phyloP scores from a whole-genome alignment of 2,329 filamentous ascomycete genomes.

The Trichoderma cornu-damae region DNA sequence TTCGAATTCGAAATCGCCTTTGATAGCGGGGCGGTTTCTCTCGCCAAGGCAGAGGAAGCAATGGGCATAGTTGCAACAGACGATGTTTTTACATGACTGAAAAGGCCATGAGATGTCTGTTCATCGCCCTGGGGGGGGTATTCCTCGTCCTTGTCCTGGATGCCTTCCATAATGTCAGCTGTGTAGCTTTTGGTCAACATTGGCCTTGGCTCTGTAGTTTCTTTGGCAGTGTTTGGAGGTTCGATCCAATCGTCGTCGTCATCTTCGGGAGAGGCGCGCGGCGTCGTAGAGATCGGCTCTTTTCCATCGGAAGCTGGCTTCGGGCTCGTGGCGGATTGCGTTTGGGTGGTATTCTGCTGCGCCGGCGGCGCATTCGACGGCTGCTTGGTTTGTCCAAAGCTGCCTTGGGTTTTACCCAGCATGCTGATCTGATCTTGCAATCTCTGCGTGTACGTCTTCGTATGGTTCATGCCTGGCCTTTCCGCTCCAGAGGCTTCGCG shows the following conservation, averaged over 20 bases:
- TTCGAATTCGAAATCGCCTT: conserved; percentile 60
- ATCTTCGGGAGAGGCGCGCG: conserved; percentile 52
- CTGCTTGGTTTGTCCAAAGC: conserved; percentile 45
- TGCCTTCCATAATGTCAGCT: conserved; percentile 56
- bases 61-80: conserved; percentile 54
- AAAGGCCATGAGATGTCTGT: conserved; percentile 18
- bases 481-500: conserved; percentile 41
- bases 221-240: conserved; percentile 38
- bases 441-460: conserved; percentile 88
- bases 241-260: conserved; percentile 62
- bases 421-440: conserved; percentile 88
- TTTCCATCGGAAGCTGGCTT: conserved; percentile 30
- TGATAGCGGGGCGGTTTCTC: conserved; percentile 38
- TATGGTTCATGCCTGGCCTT: conserved; percentile 48
- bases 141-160: conserved; percentile 45
- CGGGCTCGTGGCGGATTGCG: conserved; percentile 29
- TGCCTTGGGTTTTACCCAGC: conserved; percentile 53
- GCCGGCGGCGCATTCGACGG: conserved; percentile 33
- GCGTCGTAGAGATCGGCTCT: conserved; percentile 40
- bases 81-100: conserved; percentile 52
- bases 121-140: conserved; percentile 38
- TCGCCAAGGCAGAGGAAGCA: conserved; percentile 18
- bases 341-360: conserved; percentile 21
- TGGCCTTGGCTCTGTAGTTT: conserved; percentile 39
- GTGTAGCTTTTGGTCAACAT: conserved; percentile 56